These are phyloP conservation scores for Rosellinia necatrix DNA, from an alignment of 2,329 filamentous ascomycete species.

Conservation along the genomic window DNA sequence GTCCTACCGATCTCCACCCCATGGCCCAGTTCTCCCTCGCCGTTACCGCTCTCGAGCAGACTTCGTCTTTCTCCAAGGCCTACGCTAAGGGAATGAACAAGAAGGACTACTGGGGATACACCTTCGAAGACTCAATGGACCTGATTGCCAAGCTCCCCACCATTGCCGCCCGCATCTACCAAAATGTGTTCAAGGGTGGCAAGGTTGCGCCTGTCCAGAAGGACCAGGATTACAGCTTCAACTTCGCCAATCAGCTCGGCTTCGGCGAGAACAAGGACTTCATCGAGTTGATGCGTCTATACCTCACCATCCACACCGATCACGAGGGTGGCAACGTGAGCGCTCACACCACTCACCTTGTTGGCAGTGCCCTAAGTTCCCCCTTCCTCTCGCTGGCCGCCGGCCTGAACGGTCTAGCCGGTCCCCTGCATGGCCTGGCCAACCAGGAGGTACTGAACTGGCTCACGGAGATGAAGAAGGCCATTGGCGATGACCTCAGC, in stretches of 20 bases:
- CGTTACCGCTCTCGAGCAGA: conserved; percentile 97
- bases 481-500: conserved; percentile 89
- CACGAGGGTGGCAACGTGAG: conserved; percentile 99
- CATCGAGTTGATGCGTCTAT: conserved; percentile 96
- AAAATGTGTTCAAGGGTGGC: conserved; percentile 99
- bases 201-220: conserved; percentile 96
- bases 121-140: conserved; percentile 99
- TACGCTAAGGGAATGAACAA: conserved; percentile 99
- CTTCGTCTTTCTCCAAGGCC: conserved; percentile 96
- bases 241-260: conserved; percentile 99
- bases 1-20: conserved; percentile 97
- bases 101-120: conserved; percentile 99
- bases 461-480: conserved; percentile 98
- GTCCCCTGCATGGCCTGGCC: conserved; percentile 96
- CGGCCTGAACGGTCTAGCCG: conserved; percentile 96
- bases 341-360: conserved; percentile 97
- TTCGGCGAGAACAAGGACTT: conserved; percentile 96
- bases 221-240: conserved; percentile 99
- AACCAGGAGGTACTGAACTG: conserved; percentile 99
- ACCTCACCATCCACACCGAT: conserved; percentile 99
- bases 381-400: conserved; percentile 96
- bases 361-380: conserved; percentile 94
- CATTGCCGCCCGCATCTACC: conserved; percentile 98
- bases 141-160: conserved; percentile 99
- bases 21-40: conserved; percentile 99